Evolutionary conservation across 352 stramenopile genomes (phyloP), one percentile per base, ranked within the genome.

Genomic region (Phytophthora pinifolia): DNA sequence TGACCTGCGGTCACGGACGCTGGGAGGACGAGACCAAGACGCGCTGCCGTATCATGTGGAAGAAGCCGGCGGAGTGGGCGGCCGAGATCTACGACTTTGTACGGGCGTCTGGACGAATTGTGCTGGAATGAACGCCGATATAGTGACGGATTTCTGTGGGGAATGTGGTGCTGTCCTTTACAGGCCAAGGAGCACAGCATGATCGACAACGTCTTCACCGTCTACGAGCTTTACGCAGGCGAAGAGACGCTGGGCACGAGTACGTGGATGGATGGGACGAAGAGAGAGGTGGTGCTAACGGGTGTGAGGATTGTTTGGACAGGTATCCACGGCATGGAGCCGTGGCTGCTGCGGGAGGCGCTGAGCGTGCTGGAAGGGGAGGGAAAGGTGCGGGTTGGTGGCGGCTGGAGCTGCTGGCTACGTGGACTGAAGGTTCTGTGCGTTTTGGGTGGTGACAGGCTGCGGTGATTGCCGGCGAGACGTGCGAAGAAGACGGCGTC

Each of bases 21-120:
- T 94, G 84, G 84, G 84, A 94, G 53, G 84, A 94, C 54, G 81
- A 91, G 46, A 85, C 78, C 33, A 74, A 70, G 57, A 91, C 80
- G 52, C 79, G 84, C 20, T 91, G 79, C 49, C 76, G 84, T 30
- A 85, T 94, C 51, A 91, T 92, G 77, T 94, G 84, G 84, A 94
- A 94, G 54, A 88, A 82, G 33, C 84, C 84, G 4, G 59, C 65
- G 9, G 84, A 90, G 58, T 94, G 84, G 84, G 84, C 84, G 13
- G 78, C 62, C 41, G 84, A 92, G 54, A 80, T 94, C 62, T 94
- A 94, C 62, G 83, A 90, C 59, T 91, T 89, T 73, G 84, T 94
- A 67, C 9, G 75, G 34, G 14, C 20, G 42, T 15, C 35, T 41
- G 22, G 22, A 9, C 54, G 5, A 27, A 22, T 8, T 67, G 31